Evolutionary conservation across 2,329 filamentous ascomycete genomes (phyloP), one percentile per base, ranked within the genome.

Genomic region (Mollisia scopiformis): DNA sequence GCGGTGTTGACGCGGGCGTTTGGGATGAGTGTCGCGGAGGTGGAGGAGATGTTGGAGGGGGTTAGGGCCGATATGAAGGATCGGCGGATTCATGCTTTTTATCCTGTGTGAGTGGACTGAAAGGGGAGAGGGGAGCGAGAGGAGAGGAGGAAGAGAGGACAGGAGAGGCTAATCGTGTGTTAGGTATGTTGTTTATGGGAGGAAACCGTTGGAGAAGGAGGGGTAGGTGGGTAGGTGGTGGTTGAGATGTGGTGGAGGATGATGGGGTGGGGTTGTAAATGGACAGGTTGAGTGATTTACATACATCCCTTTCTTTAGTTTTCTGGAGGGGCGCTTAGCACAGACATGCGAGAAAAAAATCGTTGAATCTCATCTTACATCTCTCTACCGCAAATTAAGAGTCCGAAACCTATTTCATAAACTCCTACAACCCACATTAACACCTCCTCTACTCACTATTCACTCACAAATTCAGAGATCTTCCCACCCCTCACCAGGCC

Each of bases 11-110:
- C 59, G 21, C 53, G 50, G 21, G 41, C 51, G 27, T 57, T 54
- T 54, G 59, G 59, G 33, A 57, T 57, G 59, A 57, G 33, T 39
- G 19, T 35, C n/a, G 30, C 54, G 25, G 35, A 57, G 30, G 59
- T 61, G 49, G 33, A 57, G 23, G 59, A 47, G 23, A 30, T 54
- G 25, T 23, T 61, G 31, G 41, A 25, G 33, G 59, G 51, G 35
- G 59, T 61, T 2, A 54, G 50, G 49, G 57, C 31, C n/a, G 49
- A 57, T 55, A 25, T 61, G 14, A 21, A 25, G 28, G 54, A 61
- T 43, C 3, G 23, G 31, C 11, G 31, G 3, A 58, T 58, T 25
- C 55, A 58, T 46, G 47, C 55, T 10, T 58, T 52, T 37, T 58
- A 58, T 43, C 55, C 55, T 19, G 28, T 52, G 55, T 52, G 37